Evolutionary conservation across 345 rosid species (phyloP), one percentile per base, ranked within the genome.

Genomic region (Sonneratia alba): DNA sequence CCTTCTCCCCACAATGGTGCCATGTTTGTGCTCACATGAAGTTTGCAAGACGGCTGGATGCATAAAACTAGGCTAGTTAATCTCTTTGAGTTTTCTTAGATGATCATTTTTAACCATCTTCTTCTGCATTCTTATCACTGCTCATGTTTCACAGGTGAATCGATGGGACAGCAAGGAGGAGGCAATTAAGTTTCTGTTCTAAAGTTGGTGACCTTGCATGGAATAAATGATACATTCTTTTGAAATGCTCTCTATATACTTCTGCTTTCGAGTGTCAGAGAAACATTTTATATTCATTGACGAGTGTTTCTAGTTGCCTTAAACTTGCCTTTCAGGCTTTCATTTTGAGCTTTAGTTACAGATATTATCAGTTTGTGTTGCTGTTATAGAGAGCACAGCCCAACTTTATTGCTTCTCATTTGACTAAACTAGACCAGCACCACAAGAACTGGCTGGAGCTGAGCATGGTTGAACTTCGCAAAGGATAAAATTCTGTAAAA

Each of bases 141-240:
- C 22, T 53, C 22, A 53, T 53, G 8, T 53, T 67, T 64, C 72
- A 62, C 49, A 62, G 72, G 69, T 64, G 79, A 69, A 36, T 51
- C 37, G 40, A 27, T 32, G 36, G 59, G 67, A 61, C 21, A 61
- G 7, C 61, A 42, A 21, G 21, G 1, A 0, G 19, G 1, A 34
- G 24, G 77, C 62, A 61, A 36, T 53, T n/a, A 18, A 21, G 22
- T 53, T 53, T 53, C n/a, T 7, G 7, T 18, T 53, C 22, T 19
- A n/a, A 53, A 53, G 59, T 53, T 53, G 22, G 4, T 53, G 57
- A 1, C 3, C 7, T 7, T 53, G n/a, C n/a, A 53, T 53, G 22
- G 22, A 53, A 19, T 53, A 53, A 53, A 21, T 53, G 59, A 53
- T 18, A 53, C 59, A 18, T 53, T 21, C 22, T 53, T 0, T 21